phyloP scores from a whole-genome alignment of 1,139 yeast species.

The Yamadazyma buinensis region DNA sequence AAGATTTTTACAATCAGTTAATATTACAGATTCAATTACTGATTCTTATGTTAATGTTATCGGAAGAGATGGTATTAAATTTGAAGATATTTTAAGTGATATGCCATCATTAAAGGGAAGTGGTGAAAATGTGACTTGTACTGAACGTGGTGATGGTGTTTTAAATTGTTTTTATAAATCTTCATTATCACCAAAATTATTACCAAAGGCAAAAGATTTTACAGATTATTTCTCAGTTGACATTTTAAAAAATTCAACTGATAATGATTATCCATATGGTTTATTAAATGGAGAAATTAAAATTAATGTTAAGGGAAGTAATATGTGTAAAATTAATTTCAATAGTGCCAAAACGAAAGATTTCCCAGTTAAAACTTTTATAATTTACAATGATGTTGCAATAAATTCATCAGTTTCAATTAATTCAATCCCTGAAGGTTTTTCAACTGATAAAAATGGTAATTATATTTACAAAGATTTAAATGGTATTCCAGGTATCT shows the following conservation, averaged over 20 bases:
- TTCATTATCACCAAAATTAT: constrained; percentile 46
- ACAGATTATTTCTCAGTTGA: constrained; percentile 46
- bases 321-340: constrained; percentile 61
- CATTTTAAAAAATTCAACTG: constrained; percentile 47
- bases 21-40: constrained; percentile 29
- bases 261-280: constrained; percentile 52
- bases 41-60: constrained; percentile 41
- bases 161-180: constrained; percentile 54
- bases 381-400: constrained; percentile 34
- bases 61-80: constrained; percentile 49
- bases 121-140: constrained; percentile 30
- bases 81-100: constrained; percentile 43
- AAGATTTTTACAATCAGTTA: constrained; percentile 58
- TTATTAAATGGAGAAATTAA: constrained; percentile 62
- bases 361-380: constrained; percentile 59
- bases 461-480: constrained; percentile 50
- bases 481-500: constrained; percentile 60
- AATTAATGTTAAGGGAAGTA: constrained; percentile 57
- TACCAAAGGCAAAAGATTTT: constrained; percentile 35
- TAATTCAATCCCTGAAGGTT: constrained; percentile 44
- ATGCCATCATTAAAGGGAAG: constrained; percentile 58
- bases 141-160: constrained; percentile 37
- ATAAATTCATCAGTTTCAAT: constrained; percentile 9
- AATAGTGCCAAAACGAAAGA: constrained; percentile 25
- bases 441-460: constrained; percentile 47